Evolutionary conservation across 2,329 filamentous ascomycete species (phyloP).

Genomic region (Fusarium euwallaceae): DNA sequence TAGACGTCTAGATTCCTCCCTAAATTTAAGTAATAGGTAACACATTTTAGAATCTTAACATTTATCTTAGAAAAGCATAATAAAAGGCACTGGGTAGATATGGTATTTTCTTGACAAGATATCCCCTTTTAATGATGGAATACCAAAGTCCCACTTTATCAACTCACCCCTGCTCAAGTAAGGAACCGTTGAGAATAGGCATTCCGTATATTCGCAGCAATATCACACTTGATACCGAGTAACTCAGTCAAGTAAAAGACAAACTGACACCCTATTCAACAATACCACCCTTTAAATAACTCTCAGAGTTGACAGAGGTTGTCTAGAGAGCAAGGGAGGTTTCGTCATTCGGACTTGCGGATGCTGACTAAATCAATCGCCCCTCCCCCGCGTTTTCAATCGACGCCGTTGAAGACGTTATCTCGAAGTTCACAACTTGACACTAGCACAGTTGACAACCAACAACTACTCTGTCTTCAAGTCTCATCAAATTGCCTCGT

Average conservation of each 20-base stretch:
- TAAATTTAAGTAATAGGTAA: not conserved
- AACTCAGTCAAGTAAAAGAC: not conserved
- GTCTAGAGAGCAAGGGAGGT: constrained; percentile 1
- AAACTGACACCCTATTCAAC: too few relatives aligned
- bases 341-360: constrained; percentile 40
- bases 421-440: constrained; percentile 17
- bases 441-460: not conserved
- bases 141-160: not conserved
- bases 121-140: not conserved
- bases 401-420: constrained; percentile 13
- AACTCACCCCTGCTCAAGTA: not conserved
- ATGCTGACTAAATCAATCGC: constrained; percentile 40
- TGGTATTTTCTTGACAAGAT: not conserved
- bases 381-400: constrained; percentile 35
- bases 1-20: not conserved
- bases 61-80: not conserved
- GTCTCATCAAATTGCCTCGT: not conserved
- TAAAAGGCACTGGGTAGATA: not conserved
- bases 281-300: too few relatives aligned
- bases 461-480: not conserved
- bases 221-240: too few relatives aligned
- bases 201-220: not conserved
- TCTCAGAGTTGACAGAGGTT: not conserved
- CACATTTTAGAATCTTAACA: not conserved
- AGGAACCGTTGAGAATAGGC: not conserved